Percentiles rank a stretch among this genome's conserved stretches.
Conservation (phyloP, 176 grass and related monocot genomes). For the Oryza officinalis region DNA sequence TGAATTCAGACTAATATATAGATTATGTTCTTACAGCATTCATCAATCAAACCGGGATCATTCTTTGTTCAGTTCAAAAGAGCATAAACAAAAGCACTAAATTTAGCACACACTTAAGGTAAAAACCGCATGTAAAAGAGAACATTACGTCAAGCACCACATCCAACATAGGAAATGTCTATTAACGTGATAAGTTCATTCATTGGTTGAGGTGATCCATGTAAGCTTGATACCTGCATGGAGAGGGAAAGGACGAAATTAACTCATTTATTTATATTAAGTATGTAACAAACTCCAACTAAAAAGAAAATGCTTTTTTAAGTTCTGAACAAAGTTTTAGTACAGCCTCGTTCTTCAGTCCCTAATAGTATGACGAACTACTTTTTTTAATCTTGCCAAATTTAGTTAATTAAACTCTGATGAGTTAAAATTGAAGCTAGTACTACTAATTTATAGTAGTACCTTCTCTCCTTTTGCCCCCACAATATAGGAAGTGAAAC, state of each 20-base stretch:
- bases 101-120: slow-evolving; percentile 23
- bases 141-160: neutral
- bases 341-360: neutral
- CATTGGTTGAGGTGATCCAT: slow-evolving; percentile 43
- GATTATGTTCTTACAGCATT: neutral
- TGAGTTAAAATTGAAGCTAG: neutral
- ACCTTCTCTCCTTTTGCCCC: neutral
- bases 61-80: slow-evolving; percentile 4
- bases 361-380: neutral
- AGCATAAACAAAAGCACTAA: slow-evolving; percentile 15
- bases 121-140: neutral
- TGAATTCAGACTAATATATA: slow-evolving; percentile 12
- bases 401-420: slow-evolving; percentile 7
- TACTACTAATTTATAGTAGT: no score
- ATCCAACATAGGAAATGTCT: neutral
- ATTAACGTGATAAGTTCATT: slow-evolving; percentile 2
- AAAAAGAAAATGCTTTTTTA: neutral
- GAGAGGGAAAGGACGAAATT: neutral
- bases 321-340: neutral
- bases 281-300: neutral
- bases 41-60: neutral
- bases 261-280: neutral
- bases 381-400: neutral
- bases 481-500: neutral
- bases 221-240: slow-evolving; percentile 45